Conservation (phyloP, 139 green algal species). For the Auxenochlorella protothecoides region DNA sequence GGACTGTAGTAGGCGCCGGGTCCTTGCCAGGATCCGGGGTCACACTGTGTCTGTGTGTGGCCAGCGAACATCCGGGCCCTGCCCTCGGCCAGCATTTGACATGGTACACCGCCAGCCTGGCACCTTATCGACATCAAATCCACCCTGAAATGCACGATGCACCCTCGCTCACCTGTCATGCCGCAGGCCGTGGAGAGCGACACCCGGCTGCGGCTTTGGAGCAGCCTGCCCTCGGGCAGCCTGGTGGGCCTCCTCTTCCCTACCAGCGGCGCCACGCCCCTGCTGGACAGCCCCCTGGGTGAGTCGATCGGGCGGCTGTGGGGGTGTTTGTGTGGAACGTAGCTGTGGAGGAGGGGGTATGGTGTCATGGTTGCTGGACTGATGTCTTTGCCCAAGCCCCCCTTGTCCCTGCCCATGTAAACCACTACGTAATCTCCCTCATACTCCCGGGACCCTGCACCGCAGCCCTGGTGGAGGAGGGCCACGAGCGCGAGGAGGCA, state of each 20-base stretch:
- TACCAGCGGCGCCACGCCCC: slow-evolving; percentile 8
- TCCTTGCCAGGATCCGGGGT: not conserved
- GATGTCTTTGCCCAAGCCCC: not conserved
- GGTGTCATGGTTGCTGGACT: not conserved
- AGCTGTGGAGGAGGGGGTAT: not conserved
- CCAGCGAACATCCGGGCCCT: not conserved
- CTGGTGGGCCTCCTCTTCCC: slow-evolving; percentile 24
- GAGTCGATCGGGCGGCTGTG: not conserved
- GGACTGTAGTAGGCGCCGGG: not conserved
- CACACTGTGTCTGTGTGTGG: too few relatives aligned
- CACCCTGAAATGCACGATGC: too few relatives aligned
- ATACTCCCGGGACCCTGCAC: too few relatives aligned
- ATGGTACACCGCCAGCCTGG: not conserved
- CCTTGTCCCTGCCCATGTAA: not conserved
- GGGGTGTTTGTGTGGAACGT: too few relatives aligned
- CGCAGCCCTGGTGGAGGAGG: not conserved
- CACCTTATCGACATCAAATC: not conserved
- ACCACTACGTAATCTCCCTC: not conserved
- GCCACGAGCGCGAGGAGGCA: not conserved
- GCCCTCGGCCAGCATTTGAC: not conserved
- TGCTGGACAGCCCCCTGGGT: slow-evolving; percentile 12
- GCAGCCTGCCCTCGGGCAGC: slow-evolving; percentile 45
- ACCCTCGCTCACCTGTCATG: not conserved
- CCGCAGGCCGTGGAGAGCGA: slow-evolving; percentile 75
- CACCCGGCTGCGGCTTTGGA: slow-evolving; percentile 70